phyloP scores from a whole-genome alignment of 768 basidiomycete species.

The Agaricus subrufescens region DNA sequence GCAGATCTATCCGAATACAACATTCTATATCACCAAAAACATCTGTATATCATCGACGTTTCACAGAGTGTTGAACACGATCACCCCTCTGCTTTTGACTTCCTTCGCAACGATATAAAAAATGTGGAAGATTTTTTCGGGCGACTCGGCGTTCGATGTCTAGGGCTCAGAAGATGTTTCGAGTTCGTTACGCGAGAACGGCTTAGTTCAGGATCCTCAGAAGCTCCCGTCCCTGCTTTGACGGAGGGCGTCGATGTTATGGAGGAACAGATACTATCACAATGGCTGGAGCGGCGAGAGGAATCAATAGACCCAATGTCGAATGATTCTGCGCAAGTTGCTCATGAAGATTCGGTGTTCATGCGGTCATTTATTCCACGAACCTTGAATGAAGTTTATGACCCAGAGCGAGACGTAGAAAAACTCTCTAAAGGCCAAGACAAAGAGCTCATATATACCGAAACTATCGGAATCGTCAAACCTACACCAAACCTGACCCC shows the following conservation, averaged over 20 bases:
- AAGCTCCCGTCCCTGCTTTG: background rate
- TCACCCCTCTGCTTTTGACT: slow-evolving; percentile 95
- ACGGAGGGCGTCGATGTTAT: slow-evolving; percentile 24
- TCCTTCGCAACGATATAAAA: slow-evolving; percentile 85
- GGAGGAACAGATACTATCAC: slow-evolving; percentile 31
- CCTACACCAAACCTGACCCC: slow-evolving; percentile 16
- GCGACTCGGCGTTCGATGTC: slow-evolving; percentile 63
- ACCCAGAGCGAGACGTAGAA: slow-evolving; percentile 91
- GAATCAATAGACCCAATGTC: slow-evolving; percentile 13
- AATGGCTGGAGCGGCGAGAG: slow-evolving; percentile 41
- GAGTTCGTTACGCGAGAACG: slow-evolving; percentile 77
- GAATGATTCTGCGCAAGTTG: slow-evolving; percentile 22
- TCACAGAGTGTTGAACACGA: slow-evolving; percentile 99
- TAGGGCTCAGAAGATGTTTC: slow-evolving; percentile 81
- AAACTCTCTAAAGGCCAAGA: slow-evolving; percentile 68
- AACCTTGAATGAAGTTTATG: slow-evolving; percentile 86
- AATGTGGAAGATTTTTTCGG: slow-evolving; percentile 94
- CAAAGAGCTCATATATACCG: slow-evolving; percentile 76
- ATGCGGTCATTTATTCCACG: slow-evolving; percentile 90
- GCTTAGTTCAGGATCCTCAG: slow-evolving; percentile 14
- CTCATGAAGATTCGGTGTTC: slow-evolving; percentile 87
- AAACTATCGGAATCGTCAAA: slow-evolving; percentile 76
- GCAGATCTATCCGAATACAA: slow-evolving; percentile 99
- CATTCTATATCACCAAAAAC: slow-evolving; percentile 77
- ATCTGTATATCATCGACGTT: slow-evolving; percentile 94